Percentiles rank a stretch among this genome's conserved stretches.
phyloP scores from a whole-genome alignment of 108 stramenopile species.

The Discostella stelligeroides region DNA sequence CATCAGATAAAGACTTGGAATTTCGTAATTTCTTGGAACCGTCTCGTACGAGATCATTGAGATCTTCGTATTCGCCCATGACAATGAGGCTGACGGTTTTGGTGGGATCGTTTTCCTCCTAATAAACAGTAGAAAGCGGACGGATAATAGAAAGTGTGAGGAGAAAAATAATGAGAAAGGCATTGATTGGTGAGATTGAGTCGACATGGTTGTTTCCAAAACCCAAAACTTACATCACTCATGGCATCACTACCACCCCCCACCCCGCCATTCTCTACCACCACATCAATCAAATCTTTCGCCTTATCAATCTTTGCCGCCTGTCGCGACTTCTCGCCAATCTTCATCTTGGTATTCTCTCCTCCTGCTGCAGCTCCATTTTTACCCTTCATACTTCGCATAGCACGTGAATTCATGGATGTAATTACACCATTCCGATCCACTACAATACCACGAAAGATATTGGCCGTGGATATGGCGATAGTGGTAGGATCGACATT shows the following conservation, averaged over 20 bases:
- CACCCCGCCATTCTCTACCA: conserved; percentile 61
- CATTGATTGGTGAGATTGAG: background rate
- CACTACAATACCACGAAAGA: conserved; percentile 85
- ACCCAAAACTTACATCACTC: conserved; percentile 13
- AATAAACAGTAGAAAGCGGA: background rate
- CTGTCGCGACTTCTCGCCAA: conserved; percentile 82
- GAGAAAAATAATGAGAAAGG: too few species aligned
- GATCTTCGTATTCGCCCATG: conserved; percentile 88
- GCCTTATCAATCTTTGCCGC: conserved; percentile 90
- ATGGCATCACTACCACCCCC: conserved; percentile 47
- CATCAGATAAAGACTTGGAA: conserved; percentile 60
- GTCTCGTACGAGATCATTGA: conserved; percentile 88
- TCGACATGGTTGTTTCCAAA: too few species aligned
- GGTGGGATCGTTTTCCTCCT: conserved; percentile 72
- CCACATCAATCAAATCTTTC: conserved; percentile 84
- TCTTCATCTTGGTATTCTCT: conserved; percentile 58
- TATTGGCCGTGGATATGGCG: conserved; percentile 79
- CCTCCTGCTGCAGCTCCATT: background rate
- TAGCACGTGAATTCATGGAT: conserved; percentile 77
- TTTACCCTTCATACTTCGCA: conserved; percentile 56
- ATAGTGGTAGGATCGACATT: conserved; percentile 38
- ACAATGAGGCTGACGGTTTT: conserved; percentile 74
- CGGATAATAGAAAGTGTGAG: background rate
- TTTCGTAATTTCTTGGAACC: conserved; percentile 86
- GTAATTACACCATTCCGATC: conserved; percentile 72